phyloP scores from a whole-genome alignment of 331 rosid genomes.

The Saraca asoca region DNA sequence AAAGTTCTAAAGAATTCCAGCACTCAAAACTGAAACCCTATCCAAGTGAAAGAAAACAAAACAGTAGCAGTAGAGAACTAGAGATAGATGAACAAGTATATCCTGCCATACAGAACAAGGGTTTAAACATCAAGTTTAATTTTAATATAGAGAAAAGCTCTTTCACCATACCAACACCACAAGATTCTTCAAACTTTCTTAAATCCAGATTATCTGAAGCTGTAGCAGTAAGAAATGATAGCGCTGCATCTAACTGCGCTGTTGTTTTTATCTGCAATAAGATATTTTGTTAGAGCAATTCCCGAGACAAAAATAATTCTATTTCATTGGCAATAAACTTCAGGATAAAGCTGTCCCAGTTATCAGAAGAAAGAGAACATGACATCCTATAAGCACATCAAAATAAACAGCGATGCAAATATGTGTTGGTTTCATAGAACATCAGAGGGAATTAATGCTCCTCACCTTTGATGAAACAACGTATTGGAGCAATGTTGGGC shows the following conservation, averaged over 20 bases:
- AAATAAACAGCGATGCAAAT: constrained; percentile 8
- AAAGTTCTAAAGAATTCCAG: neutral
- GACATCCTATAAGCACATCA: neutral
- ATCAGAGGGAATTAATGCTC: neutral
- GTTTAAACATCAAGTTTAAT: constrained; percentile 11
- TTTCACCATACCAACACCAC: constrained; percentile 81
- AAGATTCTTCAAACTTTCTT: constrained; percentile 75
- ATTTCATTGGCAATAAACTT: neutral
- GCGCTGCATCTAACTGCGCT: constrained; percentile 84
- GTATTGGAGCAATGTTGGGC: constrained; percentile 64
- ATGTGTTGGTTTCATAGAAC: neutral
- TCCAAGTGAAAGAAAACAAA: constrained; percentile 16
- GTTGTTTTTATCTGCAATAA: constrained; percentile 74
- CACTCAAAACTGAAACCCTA: constrained; percentile 20
- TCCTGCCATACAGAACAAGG: constrained; percentile 13
- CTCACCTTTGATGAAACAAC: constrained; percentile 70
- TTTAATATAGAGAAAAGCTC: constrained; percentile 9
- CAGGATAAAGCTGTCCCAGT: neutral
- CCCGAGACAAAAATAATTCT: neutral
- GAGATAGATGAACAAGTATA: neutral
- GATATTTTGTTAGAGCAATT: constrained; percentile 11
- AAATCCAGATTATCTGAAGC: constrained; percentile 55
- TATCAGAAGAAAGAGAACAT: neutral
- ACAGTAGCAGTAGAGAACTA: constrained; percentile 13
- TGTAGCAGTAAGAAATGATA: constrained; percentile 54